Percentiles rank a stretch among this genome's conserved stretches.
Conservation (phyloP, 1,139 yeast genomes). For the Arxiozyma slooffiae region DNA sequence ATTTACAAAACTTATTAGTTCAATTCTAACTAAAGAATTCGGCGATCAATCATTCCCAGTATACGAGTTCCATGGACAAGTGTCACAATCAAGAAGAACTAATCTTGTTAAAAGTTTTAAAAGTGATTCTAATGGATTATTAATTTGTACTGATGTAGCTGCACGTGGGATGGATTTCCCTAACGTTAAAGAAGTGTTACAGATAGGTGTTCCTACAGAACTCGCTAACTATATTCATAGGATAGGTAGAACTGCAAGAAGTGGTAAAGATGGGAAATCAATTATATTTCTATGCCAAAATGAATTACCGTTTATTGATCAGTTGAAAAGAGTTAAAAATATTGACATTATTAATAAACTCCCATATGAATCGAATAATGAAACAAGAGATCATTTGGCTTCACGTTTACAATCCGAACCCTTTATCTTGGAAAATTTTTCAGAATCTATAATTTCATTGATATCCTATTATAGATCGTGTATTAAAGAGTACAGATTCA, state of each 20-base stretch:
- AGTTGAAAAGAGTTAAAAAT: constrained; percentile 39
- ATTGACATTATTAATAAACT: constrained; percentile 39
- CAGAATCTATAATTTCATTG: constrained; percentile 20
- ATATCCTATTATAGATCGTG: constrained; percentile 24
- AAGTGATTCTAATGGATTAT: constrained; percentile 39
- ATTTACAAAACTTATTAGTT: constrained; percentile 49
- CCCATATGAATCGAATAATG: constrained; percentile 27
- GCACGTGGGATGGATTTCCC: constrained; percentile 97
- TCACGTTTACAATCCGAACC: constrained; percentile 19
- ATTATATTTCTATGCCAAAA: constrained; percentile 40
- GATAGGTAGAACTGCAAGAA: constrained; percentile 95
- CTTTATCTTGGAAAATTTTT: constrained; percentile 11
- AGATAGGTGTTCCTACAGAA: constrained; percentile 65
- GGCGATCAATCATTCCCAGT: constrained; percentile 20
- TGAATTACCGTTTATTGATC: constrained; percentile 42
- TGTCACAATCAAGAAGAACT: constrained; percentile 41
- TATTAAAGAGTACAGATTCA: constrained; percentile 18
- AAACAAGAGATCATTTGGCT: constrained; percentile 22
- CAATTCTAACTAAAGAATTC: constrained; percentile 30
- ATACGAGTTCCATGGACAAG: constrained; percentile 56
- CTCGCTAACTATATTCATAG: constrained; percentile 79
- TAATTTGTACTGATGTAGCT: constrained; percentile 85
- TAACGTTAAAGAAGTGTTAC: constrained; percentile 71
- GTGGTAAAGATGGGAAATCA: constrained; percentile 70
- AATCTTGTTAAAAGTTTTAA: constrained; percentile 25